Evolutionary conservation across 495 filamentous ascomycete genomes (phyloP), one percentile per base, ranked within the genome.

Genomic region (Hypoxylon subgilvum): DNA sequence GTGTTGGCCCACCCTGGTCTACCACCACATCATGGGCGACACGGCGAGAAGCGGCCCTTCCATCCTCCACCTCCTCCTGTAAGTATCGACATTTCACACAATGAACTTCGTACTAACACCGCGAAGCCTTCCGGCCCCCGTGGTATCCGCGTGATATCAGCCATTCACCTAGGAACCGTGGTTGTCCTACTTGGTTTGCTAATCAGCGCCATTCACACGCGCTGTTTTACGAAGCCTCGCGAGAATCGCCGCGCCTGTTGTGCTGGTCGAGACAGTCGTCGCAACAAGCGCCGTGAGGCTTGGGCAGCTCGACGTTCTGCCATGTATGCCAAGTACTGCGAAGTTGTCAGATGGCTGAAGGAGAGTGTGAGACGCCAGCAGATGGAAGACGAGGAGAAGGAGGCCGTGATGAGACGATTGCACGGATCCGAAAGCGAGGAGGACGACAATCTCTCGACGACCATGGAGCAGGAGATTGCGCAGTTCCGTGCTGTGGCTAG

Each of bases 401-500:
- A 69, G 34, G 54, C 61, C 41, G 63, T 73, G 36, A 45, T 69
- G 65, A 61, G 56, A 43, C 47, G 45, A 12, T 6, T 63, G 5
- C 43, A 58, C 21, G 30, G 51, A 14, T 46, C 53, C 0, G 68
- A 72, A 6, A 57, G 32, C 34, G 65, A 66, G 10, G 62, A 67
- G 6, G 57, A 62, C n/a, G 67, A 69, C 30, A 59, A 63, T 10
- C 30, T 71, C 9, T 68, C 66, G 21, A 68, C 67, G 12, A 68
- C 63, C 0, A 73, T 72, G 69, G 70, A 72, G 60, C 65, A 73
- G 39, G 79, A 84, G 59, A 73, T 84, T 36, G 67, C 73, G 1
- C 74, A 76, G 23, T 75, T 84, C 21, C 72, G 79, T 31, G 69
- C 73, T 30, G 80, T 73, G 13, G 70, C 79, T 13, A 66, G 66